Base-by-base conservation (phyloP, 768 basidiomycete genomes). In the Pleurotus cornucopiae region DNA sequence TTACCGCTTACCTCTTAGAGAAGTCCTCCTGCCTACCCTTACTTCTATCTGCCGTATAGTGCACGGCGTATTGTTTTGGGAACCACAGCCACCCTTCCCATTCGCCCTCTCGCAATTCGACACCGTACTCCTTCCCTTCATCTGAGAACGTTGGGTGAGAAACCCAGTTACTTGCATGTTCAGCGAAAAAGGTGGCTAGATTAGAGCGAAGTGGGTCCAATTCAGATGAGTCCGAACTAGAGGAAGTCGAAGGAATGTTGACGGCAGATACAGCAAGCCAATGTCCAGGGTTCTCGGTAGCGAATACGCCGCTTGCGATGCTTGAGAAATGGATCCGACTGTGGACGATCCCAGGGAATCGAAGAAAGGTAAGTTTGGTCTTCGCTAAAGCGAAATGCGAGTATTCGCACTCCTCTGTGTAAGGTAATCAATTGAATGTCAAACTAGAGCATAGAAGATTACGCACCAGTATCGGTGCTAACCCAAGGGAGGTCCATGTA, bases 401-500 rank as follows among this genome's bases (percentile, higher is more conserved):
- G 39, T 57, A 57, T 57, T 48, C 47, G 47, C 48, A 49, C 43
- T 57, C 56, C 56, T 57, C 56, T 55, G 20, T 13, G 16, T 13
- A 16, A 6, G n/a, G 5, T 34, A 14, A 14, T 20, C 25, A 21
- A 23, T 9, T 11, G 18, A 14, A 47, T 21, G 16, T 16, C n/a
- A 30, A 11, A 14, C 9, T 6, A 30, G 21, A 20, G 9, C 9
- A 48, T 20, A 11, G 7, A 55, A 21, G 30, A 11, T 34, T 34
- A 34, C 54, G 25, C 25, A 55, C 54, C 54, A 9, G 56, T 49
- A 41, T 47, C 56, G 6, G n/a, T 13, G 12, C 39, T 41, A 25
- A 57, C 48, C 56, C 56, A 57, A 23, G 56, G 56, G n/a, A 49
- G n/a, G 16, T 47, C 30, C 39, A 57, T 25, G 49, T 38, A 57